Conservation (phyloP, 306 rosid genomes). For the Dicorynia guianensis region DNA sequence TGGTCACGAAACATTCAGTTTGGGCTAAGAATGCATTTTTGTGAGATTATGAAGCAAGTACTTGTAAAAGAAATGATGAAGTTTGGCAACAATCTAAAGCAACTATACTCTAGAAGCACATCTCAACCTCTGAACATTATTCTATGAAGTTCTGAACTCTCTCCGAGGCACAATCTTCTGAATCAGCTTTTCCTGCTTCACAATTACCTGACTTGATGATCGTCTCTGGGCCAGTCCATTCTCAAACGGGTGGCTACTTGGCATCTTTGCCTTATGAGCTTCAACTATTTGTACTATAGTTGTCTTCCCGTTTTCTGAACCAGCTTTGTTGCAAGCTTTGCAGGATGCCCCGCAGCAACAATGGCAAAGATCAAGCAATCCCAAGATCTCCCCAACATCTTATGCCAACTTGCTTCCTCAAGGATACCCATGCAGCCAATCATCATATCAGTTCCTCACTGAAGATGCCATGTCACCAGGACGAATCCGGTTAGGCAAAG, state of each 20-base stretch:
- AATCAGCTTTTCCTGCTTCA: constrained; percentile 15
- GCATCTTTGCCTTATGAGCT: constrained; percentile 25
- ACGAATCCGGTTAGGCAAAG: constrained; percentile 74
- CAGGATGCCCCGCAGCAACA: constrained; percentile 26
- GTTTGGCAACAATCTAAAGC: constrained; percentile 1
- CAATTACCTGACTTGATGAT: background rate
- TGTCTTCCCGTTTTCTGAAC: constrained; percentile 23
- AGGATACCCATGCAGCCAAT: constrained; percentile 28
- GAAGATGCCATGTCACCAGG: constrained; percentile 32
- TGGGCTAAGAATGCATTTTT: background rate
- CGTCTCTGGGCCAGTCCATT: background rate
- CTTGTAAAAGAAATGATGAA: constrained; percentile 17
- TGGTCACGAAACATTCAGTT: constrained; percentile 18
- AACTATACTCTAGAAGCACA: background rate
- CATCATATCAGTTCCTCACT: constrained; percentile 38
- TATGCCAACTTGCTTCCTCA: constrained; percentile 24
- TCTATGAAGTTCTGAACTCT: background rate
- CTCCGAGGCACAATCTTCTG: background rate
- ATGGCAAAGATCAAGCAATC: constrained; percentile 31
- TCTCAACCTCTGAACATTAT: constrained; percentile 6
- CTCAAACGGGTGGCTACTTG: constrained; percentile 1
- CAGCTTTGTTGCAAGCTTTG: constrained; percentile 30
- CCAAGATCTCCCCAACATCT: constrained; percentile 25
- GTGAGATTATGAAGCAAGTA: constrained; percentile 10
- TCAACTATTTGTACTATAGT: constrained; percentile 7